Evolutionary conservation across 306 rosid species (phyloP), one percentile per base, ranked within the genome.

Genomic region (Cucurbita argyrosperma): DNA sequence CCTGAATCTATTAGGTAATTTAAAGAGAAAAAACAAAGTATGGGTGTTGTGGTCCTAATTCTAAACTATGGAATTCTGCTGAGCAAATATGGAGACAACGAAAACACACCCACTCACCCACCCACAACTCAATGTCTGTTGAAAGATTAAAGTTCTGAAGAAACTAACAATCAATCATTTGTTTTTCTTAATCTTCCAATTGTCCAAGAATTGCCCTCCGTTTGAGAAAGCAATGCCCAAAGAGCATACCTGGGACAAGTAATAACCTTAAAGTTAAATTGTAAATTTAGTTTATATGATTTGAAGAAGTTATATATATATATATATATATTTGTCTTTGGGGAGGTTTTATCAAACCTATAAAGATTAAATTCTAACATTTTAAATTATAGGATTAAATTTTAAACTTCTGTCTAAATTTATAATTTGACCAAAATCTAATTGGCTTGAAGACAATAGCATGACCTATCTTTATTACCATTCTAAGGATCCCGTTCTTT

Each of bases 101-200:
- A 57, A 78, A 23, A 14, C 26, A 70, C 13, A 57, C 61, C 52
- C 57, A 79, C 82, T 58, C 13, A 57, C 61, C 52, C 57, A 79
- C 82, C 62, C 46, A 78, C 63, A 78, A 82, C 85, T 84, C 86
- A 84, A 85, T 26, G 89, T 89, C 86, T 76, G 88, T 84, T 87
- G 84, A 75, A 78, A 61, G 80, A 78, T 79, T 72, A 79, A 84
- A 80, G 83, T 78, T 81, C 86, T 76, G 83, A 76, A 39, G 82
- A 79, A 84, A 60, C 75, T 79, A 80, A 74, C 75, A 74, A 75
- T 76, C 79, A 26, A 79, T 51, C 67, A 62, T 45, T 6, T 45
- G n/a, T 11, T 42, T 81, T 75, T 75, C 73, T 74, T 74, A 60
- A 60, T 84, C 79, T 73, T 76, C 81, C 87, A 72, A 75, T 79